Evolutionary conservation across 2,329 filamentous ascomycete genomes (phyloP).

Genomic region (Ophiostoma tasmaniense): DNA sequence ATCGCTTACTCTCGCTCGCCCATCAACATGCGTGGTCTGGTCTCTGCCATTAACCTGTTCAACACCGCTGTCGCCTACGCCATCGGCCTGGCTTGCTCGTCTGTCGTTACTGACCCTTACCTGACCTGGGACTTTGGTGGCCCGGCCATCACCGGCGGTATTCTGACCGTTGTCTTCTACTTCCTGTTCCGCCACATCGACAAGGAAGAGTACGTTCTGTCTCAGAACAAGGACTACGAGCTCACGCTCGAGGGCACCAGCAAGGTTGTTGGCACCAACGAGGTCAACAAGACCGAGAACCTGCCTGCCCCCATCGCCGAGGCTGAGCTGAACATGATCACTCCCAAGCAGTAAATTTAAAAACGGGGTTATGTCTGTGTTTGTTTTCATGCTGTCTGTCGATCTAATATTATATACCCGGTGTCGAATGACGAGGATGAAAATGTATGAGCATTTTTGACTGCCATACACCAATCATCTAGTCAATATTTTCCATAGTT

Average conservation of each 20-base stretch:
- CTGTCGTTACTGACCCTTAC: constrained; percentile 40
- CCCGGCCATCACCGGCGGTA: constrained; percentile 37
- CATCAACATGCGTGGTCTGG: constrained; percentile 65
- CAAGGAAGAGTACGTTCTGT: constrained; percentile 36
- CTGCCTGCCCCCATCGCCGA: constrained; percentile 23
- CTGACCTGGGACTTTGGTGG: constrained; percentile 44
- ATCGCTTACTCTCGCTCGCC: constrained; percentile 61
- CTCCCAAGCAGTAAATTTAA: constrained; percentile 25
- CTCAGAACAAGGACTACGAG: constrained; percentile 29
- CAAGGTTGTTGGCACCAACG: constrained; percentile 20
- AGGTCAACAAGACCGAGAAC: constrained; percentile 24
- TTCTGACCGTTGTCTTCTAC: constrained; percentile 38
- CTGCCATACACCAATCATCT: neutral
- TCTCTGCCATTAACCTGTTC: constrained; percentile 60
- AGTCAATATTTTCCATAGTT: neutral
- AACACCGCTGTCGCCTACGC: constrained; percentile 60
- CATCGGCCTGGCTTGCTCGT: constrained; percentile 51
- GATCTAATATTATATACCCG: constrained; percentile 1
- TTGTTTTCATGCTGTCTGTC: neutral
- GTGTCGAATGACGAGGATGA: neutral
- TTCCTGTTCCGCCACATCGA: constrained; percentile 41
- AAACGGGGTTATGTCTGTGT: neutral
- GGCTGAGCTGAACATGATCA: constrained; percentile 26
- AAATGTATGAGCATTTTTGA: neutral
- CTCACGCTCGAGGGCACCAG: constrained; percentile 17